These are phyloP conservation scores for Rubus parviflorus DNA, from an alignment of 306 rosid species.

Conservation along the genomic window DNA sequence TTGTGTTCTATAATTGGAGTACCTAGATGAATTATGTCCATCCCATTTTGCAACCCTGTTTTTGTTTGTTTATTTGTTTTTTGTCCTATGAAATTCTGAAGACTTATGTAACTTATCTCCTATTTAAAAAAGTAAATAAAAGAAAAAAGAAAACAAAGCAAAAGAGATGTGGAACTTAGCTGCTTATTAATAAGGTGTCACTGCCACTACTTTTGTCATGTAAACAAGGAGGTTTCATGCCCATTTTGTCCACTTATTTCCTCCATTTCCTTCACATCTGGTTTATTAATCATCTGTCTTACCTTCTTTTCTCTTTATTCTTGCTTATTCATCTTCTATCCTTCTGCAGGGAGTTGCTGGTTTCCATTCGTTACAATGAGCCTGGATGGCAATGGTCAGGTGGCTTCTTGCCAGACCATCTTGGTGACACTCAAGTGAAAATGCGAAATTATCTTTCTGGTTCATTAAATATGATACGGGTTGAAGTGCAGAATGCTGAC, in stretches of 20 bases:
- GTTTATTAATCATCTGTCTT: background rate
- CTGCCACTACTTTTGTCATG: background rate
- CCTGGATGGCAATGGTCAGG: slow-evolving; percentile 99
- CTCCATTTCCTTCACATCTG: background rate
- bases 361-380: slow-evolving; percentile 75
- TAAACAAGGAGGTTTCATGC: background rate
- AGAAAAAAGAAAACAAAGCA: background rate
- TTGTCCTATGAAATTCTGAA: background rate
- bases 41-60: background rate
- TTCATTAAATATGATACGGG: slow-evolving; percentile 68
- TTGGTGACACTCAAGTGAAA: slow-evolving; percentile 94
- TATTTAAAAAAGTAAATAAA: background rate
- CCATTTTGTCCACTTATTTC: background rate
- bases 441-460: slow-evolving; percentile 73
- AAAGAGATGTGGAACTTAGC: background rate
- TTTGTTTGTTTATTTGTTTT: background rate
- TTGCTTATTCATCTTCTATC: slow-evolving; percentile 21
- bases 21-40: background rate
- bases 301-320: slow-evolving; percentile 13
- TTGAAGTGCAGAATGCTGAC: slow-evolving; percentile 96
- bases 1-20: background rate
- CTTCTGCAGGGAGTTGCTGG: slow-evolving; percentile 74
- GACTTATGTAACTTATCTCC: background rate
- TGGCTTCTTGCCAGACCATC: slow-evolving; percentile 82
- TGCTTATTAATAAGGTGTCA: background rate